A percentile compares a stretch with the other conserved stretches of the same genome.
phyloP scores from a whole-genome alignment of 1,139 yeast species.

The Pichia inconspicua region DNA sequence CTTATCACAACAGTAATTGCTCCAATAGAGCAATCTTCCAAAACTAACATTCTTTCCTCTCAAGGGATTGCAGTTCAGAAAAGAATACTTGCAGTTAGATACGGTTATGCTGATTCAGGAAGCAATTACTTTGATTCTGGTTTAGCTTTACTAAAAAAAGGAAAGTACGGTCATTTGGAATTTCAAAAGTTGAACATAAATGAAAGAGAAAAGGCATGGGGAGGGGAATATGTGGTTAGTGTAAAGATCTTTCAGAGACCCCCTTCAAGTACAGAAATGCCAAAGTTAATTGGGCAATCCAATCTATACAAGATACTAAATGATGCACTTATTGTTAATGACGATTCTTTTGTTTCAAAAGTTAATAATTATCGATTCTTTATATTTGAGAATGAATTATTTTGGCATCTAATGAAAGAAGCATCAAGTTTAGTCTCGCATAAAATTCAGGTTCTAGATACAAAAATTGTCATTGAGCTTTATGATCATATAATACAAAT shows the following conservation, averaged over 20 bases:
- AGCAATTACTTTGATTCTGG: conserved; percentile 71
- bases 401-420: conserved; percentile 65
- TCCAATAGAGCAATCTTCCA: conserved; percentile 27
- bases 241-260: conserved; percentile 35
- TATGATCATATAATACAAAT: conserved; percentile 61
- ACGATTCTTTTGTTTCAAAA: conserved; percentile 23
- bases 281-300: conserved; percentile 11
- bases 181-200: conserved; percentile 24
- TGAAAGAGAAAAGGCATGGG: conserved; percentile 27
- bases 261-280: conserved; percentile 4
- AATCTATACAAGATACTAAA: conserved; percentile 6
- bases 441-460: conserved; percentile 59
- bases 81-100: conserved; percentile 61
- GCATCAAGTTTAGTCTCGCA: conserved; percentile 65
- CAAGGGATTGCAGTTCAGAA: conserved; percentile 5
- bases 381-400: conserved; percentile 80
- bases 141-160: conserved; percentile 51
- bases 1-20: conserved; percentile 61
- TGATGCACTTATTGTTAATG: conserved; percentile 3
- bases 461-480: conserved; percentile 55
- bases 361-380: conserved; percentile 59
- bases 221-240: conserved; percentile 35
- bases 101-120: conserved; percentile 89
- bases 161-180: conserved; percentile 22
- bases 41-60: conserved; percentile 9